Percentiles rank a stretch among this genome's conserved stretches.
Conservation (phyloP, 177 flowering plant species). For the Vitis hybrid region DNA sequence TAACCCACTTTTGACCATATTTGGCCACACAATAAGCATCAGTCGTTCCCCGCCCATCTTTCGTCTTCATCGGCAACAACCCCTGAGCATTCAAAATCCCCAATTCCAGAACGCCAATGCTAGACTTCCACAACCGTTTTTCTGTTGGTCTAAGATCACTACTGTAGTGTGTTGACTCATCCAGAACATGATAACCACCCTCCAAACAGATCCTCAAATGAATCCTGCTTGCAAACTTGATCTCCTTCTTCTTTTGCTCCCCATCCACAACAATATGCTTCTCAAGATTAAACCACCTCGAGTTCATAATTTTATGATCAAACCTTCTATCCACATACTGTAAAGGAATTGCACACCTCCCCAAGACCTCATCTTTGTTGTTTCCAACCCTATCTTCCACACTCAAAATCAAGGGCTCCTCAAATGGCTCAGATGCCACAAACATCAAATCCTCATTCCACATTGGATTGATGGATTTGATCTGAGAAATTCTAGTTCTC, state of each 20-base stretch:
- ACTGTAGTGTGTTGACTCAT: slow-evolving; percentile 52
- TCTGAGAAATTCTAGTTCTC: slow-evolving; percentile 33
- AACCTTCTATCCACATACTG: slow-evolving; percentile 37
- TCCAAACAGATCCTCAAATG: slow-evolving; percentile 47
- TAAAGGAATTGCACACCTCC: slow-evolving; percentile 35
- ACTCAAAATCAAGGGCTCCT: slow-evolving; percentile 41
- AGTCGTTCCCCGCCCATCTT: slow-evolving; percentile 49
- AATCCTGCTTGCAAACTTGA: slow-evolving; percentile 47
- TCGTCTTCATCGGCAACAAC: slow-evolving; percentile 49
- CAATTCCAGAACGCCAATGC: slow-evolving; percentile 49
- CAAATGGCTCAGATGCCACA: slow-evolving; percentile 49
- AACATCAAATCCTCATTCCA: slow-evolving; percentile 56
- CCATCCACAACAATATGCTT: slow-evolving; percentile 37
- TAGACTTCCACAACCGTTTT: slow-evolving; percentile 43
- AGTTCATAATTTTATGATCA: slow-evolving; percentile 37
- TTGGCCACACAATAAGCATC: slow-evolving; percentile 58
- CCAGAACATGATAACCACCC: slow-evolving; percentile 53
- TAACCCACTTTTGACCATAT: slow-evolving; percentile 50
- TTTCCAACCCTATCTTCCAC: slow-evolving; percentile 48
- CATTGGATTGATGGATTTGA: slow-evolving; percentile 41
- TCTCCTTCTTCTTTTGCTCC: slow-evolving; percentile 41
- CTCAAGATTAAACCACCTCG: slow-evolving; percentile 42
- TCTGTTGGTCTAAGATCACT: slow-evolving; percentile 54
- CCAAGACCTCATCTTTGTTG: slow-evolving; percentile 42
- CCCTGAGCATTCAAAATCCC: slow-evolving; percentile 49